Evolutionary conservation across 352 stramenopile genomes (phyloP).

Genomic region (Hyaloperonospora arabidopsidis): DNA sequence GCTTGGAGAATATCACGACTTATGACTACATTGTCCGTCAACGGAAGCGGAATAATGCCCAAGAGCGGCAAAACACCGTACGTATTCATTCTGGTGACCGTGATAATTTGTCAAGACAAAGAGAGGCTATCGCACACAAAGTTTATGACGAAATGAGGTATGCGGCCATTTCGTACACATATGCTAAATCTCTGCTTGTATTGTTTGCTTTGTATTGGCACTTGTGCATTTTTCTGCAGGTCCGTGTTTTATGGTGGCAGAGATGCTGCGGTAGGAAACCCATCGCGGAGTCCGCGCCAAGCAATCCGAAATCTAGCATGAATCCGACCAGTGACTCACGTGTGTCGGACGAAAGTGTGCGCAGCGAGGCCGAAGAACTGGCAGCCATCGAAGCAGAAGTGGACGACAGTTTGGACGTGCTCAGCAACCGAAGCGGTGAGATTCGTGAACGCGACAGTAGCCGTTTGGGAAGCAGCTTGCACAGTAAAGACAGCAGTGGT

Average conservation of each 20-base stretch:
- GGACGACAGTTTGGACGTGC: slow-evolving; percentile 69
- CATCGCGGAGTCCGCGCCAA: slow-evolving; percentile 2
- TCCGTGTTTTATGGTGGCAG: slow-evolving; percentile 32
- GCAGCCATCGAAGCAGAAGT: slow-evolving; percentile 70
- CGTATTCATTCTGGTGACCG: slow-evolving; percentile 55
- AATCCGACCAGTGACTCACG: slow-evolving; percentile 53
- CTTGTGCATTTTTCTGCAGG: slow-evolving; percentile 14
- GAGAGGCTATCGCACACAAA: slow-evolving; percentile 11
- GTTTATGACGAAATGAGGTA: slow-evolving; percentile 6
- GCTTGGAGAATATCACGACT: slow-evolving; percentile 73
- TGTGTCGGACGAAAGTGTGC: slow-evolving; percentile 41
- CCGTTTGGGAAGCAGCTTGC: slow-evolving; percentile 25
- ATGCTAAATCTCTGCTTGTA: background rate
- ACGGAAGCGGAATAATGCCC: slow-evolving; percentile 64
- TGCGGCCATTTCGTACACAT: background rate
- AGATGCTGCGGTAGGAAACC: slow-evolving; percentile 18
- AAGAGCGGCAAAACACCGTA: slow-evolving; percentile 54
- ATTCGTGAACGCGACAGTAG: slow-evolving; percentile 38
- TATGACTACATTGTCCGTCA: slow-evolving; percentile 86
- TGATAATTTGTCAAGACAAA: slow-evolving; percentile 11
- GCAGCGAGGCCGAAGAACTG: slow-evolving; percentile 57
- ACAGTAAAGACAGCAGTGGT: slow-evolving; percentile 22
- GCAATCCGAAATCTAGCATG: slow-evolving; percentile 34
- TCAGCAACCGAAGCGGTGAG: slow-evolving; percentile 63
- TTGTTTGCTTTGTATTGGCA: slow-evolving; percentile 7